Base-by-base conservation (phyloP, 1,139 yeast genomes). In the Saccharomyces hybrid region DNA sequence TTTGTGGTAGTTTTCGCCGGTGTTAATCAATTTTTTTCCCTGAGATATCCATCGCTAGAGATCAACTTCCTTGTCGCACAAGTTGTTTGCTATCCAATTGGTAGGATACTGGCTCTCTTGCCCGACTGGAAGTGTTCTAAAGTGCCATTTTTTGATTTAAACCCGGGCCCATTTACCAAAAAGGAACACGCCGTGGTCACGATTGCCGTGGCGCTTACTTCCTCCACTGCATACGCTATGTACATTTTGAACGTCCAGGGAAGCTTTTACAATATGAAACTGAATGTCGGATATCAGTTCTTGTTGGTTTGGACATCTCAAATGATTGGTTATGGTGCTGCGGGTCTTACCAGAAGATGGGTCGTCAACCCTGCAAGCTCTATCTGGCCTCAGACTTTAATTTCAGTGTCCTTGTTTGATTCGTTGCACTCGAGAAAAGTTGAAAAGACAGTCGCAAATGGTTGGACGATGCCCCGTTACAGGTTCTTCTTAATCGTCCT, bases 181-280 rank as follows among this genome's bases (percentile, higher is more conserved):
- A 82, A 83, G 67, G 88, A 83, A 66, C 87, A 83, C 63, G 76
- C 84, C 9, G 70, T 79, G 27, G 72, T 81, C 52, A 78, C 83
- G 13, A 79, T 81, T 57, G 80, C 80, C 76, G 74, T 72, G 14
- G 66, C 72, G 11, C 63, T 71, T 58, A 83, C 84, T 57, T 76
- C 84, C 38, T 62, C 72, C 6, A 70, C 72, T 38, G 83, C 84
- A 44, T 78, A 80, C 61, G 83, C 83, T 28, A 79, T 82, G 56
- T 82, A 80, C 63, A 79, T 81, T 53, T 72, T 81, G 57, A 75
- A 79, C 58, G 83, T 82, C 4, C 83, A 79, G 64, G 79, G 76
- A 59, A 71, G 69, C 49, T 81, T 78, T 68, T 80, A 78, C 66
- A 67, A 73, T 44, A 71, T 74, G 60, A 56, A 60, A 57, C 68